Base-by-base conservation (phyloP, 441 rosid species). In the Biscutella laevigata region DNA sequence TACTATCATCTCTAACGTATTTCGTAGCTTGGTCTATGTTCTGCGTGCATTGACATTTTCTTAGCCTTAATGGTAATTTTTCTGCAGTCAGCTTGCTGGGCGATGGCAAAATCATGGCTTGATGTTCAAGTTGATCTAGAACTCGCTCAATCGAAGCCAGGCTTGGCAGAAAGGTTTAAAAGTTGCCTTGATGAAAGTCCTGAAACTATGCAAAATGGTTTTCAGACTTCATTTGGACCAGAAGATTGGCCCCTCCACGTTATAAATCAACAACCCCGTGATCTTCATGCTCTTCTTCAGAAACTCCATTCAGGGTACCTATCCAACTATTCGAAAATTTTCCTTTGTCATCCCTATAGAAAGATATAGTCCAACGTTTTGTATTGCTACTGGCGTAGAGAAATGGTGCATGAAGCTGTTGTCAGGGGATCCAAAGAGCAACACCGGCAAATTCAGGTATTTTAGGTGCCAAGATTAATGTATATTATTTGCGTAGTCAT, bases 21-120 rank as follows among this genome's bases (percentile, higher is more conserved):
- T 34, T 13, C 5, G 12, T 41, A 41, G 46, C 45, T 26, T 57
- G 17, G 25, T 42, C 16, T 42, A 4, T 25, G 12, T 51, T 11
- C 24, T 29, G 26, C 13, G 5, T 9, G 60, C 14, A 30, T 45
- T 44, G n/a, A 40, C 55, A 36, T 36, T 58, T 5, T 29, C 29
- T 33, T 29, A 19, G 7, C 22, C 2, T 46, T 22, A 43, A 53
- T 2, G 53, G 28, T 59, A 24, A 20, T 27, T 53, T 40, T 54
- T 64, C 41, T 74, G 74, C 85, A 94, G 96, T 77, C 99, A 70
- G 97, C 97, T 12, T 94, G 96, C 80, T 94, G 99, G 99, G 97
- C 91, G n/a, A 79, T 94, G 87, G 90, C 96, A 61, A 94, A 83
- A 66, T 94, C 97, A 20, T 88, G 99, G 99, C 97, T 94, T 79